These are phyloP conservation scores for Tephrocybe rancida DNA, from an alignment of 768 basidiomycete genomes.

Conservation along the genomic window DNA sequence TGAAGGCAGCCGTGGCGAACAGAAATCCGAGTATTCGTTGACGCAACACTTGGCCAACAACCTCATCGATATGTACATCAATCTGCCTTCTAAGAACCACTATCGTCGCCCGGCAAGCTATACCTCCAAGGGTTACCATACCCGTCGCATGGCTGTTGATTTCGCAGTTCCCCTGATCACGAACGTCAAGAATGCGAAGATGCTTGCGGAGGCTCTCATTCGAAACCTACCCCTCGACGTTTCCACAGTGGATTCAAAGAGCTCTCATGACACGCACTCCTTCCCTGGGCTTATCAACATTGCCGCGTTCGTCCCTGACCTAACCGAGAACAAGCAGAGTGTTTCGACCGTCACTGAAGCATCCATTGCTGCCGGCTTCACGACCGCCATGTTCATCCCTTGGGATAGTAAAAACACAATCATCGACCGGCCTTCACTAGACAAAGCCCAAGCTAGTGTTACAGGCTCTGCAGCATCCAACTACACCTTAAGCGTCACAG, in stretches of 20 bases:
- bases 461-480: slow-evolving; percentile 78
- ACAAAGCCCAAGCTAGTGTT: slow-evolving; percentile 67
- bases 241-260: slow-evolving; percentile 90
- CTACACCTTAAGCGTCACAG: slow-evolving; percentile 81
- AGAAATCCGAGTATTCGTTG: slow-evolving; percentile 97
- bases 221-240: slow-evolving; percentile 91
- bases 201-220: slow-evolving; percentile 91
- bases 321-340: slow-evolving; percentile 61
- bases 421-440: slow-evolving; percentile 66
- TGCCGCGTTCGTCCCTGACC: slow-evolving; percentile 79
- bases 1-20: slow-evolving; percentile 70
- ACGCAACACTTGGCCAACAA: slow-evolving; percentile 97
- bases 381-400: slow-evolving; percentile 79
- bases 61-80: slow-evolving; percentile 99
- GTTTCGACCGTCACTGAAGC: slow-evolving; percentile 74
- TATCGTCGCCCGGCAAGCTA: slow-evolving; percentile 97
- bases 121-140: slow-evolving; percentile 94
- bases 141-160: slow-evolving; percentile 98
- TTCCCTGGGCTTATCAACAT: slow-evolving; percentile 94
- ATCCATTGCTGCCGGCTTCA: slow-evolving; percentile 89
- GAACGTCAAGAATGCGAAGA: slow-evolving; percentile 98
- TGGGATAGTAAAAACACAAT: slow-evolving; percentile 64
- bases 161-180: slow-evolving; percentile 97
- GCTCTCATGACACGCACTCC: slow-evolving; percentile 84
- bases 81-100: slow-evolving; percentile 96